phyloP scores from a whole-genome alignment of 2,329 filamentous ascomycete species.

The Xylaria hypoxylon region DNA sequence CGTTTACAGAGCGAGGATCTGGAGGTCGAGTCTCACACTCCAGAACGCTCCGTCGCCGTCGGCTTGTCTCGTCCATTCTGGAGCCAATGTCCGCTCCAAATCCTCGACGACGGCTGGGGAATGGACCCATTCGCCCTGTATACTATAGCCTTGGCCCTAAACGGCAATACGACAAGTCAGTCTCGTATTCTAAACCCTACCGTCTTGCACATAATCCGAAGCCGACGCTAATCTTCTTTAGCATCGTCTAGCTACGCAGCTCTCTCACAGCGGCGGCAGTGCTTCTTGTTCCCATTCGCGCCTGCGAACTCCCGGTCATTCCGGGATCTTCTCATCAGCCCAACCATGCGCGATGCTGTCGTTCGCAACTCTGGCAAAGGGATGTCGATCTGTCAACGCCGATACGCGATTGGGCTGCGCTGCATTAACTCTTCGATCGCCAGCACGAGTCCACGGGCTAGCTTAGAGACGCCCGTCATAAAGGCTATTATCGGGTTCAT shows the following conservation, averaged over 20 bases:
- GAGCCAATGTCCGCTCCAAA: conserved; percentile 34
- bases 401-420: conserved; percentile 31
- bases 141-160: conserved; percentile 34
- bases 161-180: conserved; percentile 29
- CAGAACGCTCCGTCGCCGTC: conserved; percentile 22
- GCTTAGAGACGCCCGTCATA: conserved; percentile 30
- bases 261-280: conserved; percentile 30
- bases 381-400: conserved; percentile 34
- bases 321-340: conserved; percentile 32
- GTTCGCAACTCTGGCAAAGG: conserved; percentile 29
- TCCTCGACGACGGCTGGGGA: conserved; percentile 36
- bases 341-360: conserved; percentile 30
- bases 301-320: conserved; percentile 33
- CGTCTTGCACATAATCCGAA: conserved; percentile 25
- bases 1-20: conserved; percentile 21
- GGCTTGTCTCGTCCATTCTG: conserved; percentile 38
- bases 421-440: conserved; percentile 35
- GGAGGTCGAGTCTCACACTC: conserved; percentile 28
- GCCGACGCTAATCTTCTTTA: conserved; percentile 32
- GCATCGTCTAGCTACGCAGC: conserved; percentile 32
- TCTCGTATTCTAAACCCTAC: conserved; percentile 22
- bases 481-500: conserved; percentile 38
- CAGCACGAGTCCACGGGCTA: conserved; percentile 24
- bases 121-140: conserved; percentile 37
- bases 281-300: conserved; percentile 37